These are phyloP conservation scores for Calonectria hawksworthii DNA, from an alignment of 2,329 filamentous ascomycete species.

Conservation along the genomic window DNA sequence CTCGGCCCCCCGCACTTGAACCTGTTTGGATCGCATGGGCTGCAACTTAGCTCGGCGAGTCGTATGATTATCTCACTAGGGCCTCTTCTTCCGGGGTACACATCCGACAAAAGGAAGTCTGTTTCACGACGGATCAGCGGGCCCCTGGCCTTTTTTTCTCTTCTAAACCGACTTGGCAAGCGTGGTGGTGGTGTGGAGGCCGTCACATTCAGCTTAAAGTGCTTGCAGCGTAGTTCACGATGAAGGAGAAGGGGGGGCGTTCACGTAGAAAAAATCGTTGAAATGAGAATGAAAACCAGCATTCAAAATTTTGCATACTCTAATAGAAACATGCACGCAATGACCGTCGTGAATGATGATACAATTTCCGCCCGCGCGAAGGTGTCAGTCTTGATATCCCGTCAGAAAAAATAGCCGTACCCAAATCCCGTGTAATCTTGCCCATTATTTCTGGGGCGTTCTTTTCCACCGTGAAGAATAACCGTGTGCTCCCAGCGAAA, in stretches of 20 bases:
- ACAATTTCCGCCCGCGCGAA: constrained; percentile 39
- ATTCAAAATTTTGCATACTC: constrained; percentile 27
- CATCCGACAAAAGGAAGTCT: constrained; percentile 34
- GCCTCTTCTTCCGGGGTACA: constrained; percentile 21
- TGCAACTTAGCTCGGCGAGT: constrained; percentile 26
- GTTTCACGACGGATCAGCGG: constrained; percentile 38
- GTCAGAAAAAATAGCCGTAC: constrained; percentile 10
- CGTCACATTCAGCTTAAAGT: constrained; percentile 21
- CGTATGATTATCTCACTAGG: constrained; percentile 39
- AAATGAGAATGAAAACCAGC: constrained; percentile 27
- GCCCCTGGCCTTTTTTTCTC: neutral
- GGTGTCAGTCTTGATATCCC: constrained; percentile 44
- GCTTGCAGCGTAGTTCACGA: constrained; percentile 14
- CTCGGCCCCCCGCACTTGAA: constrained; percentile 34
- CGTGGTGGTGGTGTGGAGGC: constrained; percentile 26
- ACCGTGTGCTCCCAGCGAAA: constrained; percentile 34
- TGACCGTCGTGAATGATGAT: constrained; percentile 49
- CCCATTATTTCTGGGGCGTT: constrained; percentile 18
- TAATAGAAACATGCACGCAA: constrained; percentile 32
- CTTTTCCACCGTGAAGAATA: constrained; percentile 25
- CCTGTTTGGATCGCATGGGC: constrained; percentile 31
- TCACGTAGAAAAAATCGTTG: neutral
- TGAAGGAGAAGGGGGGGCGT: neutral
- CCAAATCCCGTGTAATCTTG: constrained; percentile 15
- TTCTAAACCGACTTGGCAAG: constrained; percentile 26